A percentile compares a stretch with the other conserved stretches of the same genome.
phyloP scores from a whole-genome alignment of 768 basidiomycete species.

The Termitomyces sp. region DNA sequence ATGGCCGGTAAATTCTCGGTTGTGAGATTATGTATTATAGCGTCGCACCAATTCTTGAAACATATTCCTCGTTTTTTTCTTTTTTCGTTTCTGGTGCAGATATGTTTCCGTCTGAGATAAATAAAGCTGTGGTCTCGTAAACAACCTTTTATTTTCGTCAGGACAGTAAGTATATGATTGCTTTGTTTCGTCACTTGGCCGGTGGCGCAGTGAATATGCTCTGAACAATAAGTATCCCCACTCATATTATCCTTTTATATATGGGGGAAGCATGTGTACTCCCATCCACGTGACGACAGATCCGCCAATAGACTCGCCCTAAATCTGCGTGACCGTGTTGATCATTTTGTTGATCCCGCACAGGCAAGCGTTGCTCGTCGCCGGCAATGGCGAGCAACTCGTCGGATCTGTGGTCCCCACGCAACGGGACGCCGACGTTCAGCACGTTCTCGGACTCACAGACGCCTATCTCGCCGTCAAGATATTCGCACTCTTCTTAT shows the following conservation, averaged over 20 bases:
- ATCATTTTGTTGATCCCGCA: conserved; percentile 10
- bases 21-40: background rate
- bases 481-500: conserved; percentile 50
- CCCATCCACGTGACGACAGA: background rate
- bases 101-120: background rate
- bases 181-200: background rate
- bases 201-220: background rate
- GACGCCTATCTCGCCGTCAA: conserved; percentile 37
- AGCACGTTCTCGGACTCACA: conserved; percentile 46
- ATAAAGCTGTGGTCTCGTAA: background rate
- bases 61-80: background rate
- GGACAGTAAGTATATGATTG: background rate
- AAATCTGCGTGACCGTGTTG: conserved; percentile 13
- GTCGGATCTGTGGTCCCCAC: conserved; percentile 54
- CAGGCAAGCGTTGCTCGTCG: conserved; percentile 11
- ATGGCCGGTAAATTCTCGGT: conserved; percentile 8
- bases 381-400: conserved; percentile 32
- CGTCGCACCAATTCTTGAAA: background rate
- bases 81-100: background rate
- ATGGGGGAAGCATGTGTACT: no score
- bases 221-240: no score
- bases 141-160: background rate
- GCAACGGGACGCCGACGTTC: conserved; percentile 55
- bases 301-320: conserved; percentile 12
- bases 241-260: no score